A percentile compares a stretch with the other conserved stretches of the same genome.
Conservation (phyloP, 2,329 filamentous ascomycete species). For the Colletotrichum spaethianum region DNA sequence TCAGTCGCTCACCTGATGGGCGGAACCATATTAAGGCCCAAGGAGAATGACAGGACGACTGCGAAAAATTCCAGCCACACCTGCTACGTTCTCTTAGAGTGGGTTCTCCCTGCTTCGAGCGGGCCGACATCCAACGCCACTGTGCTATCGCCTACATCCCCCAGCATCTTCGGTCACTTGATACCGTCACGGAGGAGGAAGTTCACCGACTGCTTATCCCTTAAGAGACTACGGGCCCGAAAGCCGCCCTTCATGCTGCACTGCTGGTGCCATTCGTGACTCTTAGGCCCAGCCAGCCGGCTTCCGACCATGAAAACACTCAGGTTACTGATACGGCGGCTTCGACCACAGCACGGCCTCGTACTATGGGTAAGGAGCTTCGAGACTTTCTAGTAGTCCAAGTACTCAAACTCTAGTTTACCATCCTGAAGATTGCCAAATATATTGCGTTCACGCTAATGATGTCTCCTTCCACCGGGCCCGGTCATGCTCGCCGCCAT, state of each 20-base stretch:
- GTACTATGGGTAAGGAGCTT: background rate
- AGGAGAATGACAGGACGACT: background rate
- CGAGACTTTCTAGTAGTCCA: background rate
- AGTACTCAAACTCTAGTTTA: too few species aligned
- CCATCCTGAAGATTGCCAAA: background rate
- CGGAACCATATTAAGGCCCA: background rate
- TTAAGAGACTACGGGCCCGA: background rate
- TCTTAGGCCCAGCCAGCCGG: background rate
- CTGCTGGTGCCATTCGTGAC: constrained; percentile 1
- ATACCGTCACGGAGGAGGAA: too few species aligned
- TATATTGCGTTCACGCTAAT: too few species aligned
- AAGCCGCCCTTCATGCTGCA: background rate
- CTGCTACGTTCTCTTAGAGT: background rate
- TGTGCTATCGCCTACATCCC: background rate
- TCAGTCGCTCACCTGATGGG: constrained; percentile 7
- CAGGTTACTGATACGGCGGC: background rate
- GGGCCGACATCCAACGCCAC: constrained; percentile 37
- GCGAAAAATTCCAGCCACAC: constrained; percentile 11
- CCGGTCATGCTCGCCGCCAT: background rate
- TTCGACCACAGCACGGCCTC: too few species aligned
- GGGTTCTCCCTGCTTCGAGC: constrained; percentile 7
- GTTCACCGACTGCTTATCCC: background rate
- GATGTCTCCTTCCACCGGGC: background rate
- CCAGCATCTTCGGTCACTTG: background rate
- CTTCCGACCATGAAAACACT: background rate